Evolutionary conservation across 495 filamentous ascomycete genomes (phyloP).

Genomic region (Sordaria brevicollis): DNA sequence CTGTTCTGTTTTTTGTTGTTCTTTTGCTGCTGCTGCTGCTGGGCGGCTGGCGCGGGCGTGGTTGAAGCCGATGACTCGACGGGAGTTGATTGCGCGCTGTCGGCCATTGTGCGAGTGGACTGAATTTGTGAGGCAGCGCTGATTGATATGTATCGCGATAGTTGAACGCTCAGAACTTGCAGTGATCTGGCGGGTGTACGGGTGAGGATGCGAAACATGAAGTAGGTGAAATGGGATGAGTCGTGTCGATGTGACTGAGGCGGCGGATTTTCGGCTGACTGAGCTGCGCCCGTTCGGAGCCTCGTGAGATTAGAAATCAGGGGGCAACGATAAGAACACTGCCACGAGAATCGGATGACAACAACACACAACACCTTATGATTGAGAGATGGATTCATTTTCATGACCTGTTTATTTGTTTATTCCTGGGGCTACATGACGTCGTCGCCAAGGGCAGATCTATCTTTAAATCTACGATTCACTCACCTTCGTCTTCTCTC

Average conservation of each 20-base stretch:
- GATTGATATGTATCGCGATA: neutral
- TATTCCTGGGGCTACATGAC: neutral
- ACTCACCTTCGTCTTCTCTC: neutral
- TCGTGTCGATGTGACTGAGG: neutral
- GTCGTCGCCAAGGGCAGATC: neutral
- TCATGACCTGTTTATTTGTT: neutral
- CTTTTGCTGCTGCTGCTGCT: slow-evolving; percentile 1
- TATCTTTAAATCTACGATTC: neutral
- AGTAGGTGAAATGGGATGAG: neutral
- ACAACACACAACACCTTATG: neutral
- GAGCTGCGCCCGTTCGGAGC: neutral
- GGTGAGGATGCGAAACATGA: neutral
- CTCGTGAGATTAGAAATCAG: neutral
- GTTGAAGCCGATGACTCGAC: neutral
- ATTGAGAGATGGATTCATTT: too few species aligned
- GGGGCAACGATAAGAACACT: neutral
- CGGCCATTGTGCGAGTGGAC: neutral
- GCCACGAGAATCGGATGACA: neutral
- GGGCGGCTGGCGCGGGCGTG: neutral
- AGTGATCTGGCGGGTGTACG: neutral
- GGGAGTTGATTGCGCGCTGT: neutral
- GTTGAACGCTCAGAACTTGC: neutral
- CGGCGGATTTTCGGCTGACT: neutral
- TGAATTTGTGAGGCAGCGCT: neutral
- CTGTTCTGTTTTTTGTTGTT: neutral